Base-by-base conservation (phyloP, 2,329 filamentous ascomycete genomes). In the Clathrospora elynae region DNA sequence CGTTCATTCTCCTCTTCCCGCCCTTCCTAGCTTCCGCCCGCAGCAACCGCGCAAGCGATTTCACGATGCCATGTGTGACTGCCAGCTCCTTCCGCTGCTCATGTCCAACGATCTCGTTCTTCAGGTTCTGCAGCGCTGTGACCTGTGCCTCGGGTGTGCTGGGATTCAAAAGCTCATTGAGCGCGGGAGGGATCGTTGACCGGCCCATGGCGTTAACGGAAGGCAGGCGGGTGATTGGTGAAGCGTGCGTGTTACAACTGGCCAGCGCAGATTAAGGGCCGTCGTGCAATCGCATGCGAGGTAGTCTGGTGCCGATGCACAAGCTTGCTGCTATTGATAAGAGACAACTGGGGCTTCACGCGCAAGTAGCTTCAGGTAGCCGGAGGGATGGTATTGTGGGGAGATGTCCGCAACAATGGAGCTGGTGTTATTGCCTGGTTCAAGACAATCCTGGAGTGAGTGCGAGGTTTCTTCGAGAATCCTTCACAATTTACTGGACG, bases 61-160 rank as follows among this genome's bases (percentile, higher is more conserved):
- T 78, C 32, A 93, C 71, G 18, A 88, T 76, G 12, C 91, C 91
- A 40, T 82, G 74, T 44, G 76, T 77, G 26, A 96, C 78, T 76
- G 86, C 91, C 42, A 82, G 72, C 71, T 92, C 86, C 72, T 99
- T 99, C 68, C 86, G 85, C 68, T 92, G 85, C 22, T 87, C 80
- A 70, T 97, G 90, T 16, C 93, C 93, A 47, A 96, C 84, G 33
- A 95, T 80, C 51, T 93, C 87, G 70, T 96, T 93, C 75, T 96
- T 97, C 19, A 99, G 75, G 28, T 78, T 76, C 53, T 85, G 83
- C 30, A 96, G 77, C 35, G 84, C 81, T 17, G 77, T 73, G 26
- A 75, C 62, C 48, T 75, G 73, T n/a, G 69, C 64, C 35, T 69
- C 61, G 23, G 62, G 58, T 8, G 61, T 60, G 22, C 57, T 64